Evolutionary conservation across 208 protist genomes (phyloP), one percentile per base, ranked within the genome.

Genomic region (Leptomonas seymouri): DNA sequence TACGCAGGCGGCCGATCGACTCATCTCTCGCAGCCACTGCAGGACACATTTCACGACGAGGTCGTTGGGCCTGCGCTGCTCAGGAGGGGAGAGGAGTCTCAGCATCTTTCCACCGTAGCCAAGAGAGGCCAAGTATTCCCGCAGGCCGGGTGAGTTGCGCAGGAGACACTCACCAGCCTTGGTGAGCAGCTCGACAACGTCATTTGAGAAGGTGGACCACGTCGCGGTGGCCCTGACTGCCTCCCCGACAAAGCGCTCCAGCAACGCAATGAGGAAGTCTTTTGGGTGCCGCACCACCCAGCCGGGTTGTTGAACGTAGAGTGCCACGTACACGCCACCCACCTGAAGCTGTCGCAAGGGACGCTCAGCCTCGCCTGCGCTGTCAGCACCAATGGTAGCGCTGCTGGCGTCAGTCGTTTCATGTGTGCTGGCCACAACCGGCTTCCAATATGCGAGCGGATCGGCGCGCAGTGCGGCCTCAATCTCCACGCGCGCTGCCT

Each of bases 281-380:
- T 88, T 89, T 8, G 93, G 93, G 48, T 88, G 86, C 14, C 93
- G 89, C 56, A 97, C 87, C 11, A 55, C 77, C 90, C 91, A 97
- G 6, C 81, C 84, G 3, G 90, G 78, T 53, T 93, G 85, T 66
- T 89, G 81, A 30, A 93, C 61, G 61, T 93, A 97, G 5, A 89
- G 49, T 20, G 70, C 48, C 36, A 97, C 81, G 67, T 94, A 97
- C 12, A 97, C 91, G 27, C 89, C 89, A 34, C 86, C 89, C 0
- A 97, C 77, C 55, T 87, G 79, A 16, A 92, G 45, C 20, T 91
- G 56, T 2, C 57, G 62, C 42, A 76, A 63, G 15, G 74, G 45
- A 64, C 69, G 34, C 55, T 48, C 66, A 1, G 27, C 39, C 18
- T 3, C 53, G 46, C 20, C n/a, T 11, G 7, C 16, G 28, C 8